Base-by-base conservation (phyloP, 2,329 filamentous ascomycete genomes). In the Ophiocordyceps camponoti-saundersi region DNA sequence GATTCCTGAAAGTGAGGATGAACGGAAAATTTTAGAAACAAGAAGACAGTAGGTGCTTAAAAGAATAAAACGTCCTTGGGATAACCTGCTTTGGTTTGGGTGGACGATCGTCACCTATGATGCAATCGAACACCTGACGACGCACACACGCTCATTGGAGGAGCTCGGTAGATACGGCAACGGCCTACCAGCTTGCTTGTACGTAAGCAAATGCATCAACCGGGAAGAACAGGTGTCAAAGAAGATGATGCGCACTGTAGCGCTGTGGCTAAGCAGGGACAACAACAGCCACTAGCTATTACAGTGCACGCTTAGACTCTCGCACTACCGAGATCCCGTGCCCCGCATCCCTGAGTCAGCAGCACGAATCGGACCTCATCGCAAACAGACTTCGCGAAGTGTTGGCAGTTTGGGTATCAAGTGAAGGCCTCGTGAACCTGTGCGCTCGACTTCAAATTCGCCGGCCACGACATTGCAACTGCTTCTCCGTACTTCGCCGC, bases 1-100 rank as follows among this genome's bases (percentile, higher is more conserved):
- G 47, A 39, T 23, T 48, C 48, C 52, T 45, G n/a, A 47, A 16
- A 18, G 16, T 39, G 36, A 18, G n/a, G 5, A 20, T 21, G 36
- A 40, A 40, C 15, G 18, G n/a, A 18, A 40, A 18, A 7, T 18
- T 7, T 40, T 11, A 21, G n/a, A 20, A 20, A 13, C 7, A 20
- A 8, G 36, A 18, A 12, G 18, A 18, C 15, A 40, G 36, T 29
- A 40, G 36, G 18, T 13, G 34, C 15, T 18, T 39, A 39, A 40
- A 40, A 39, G 36, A 20, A 10, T n/a, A 16, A 18, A 39, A 20
- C n/a, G 36, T 11, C 21, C 18, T 40, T 12, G 3, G 7, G 36
- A 18, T 20, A 40, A 40, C 6, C 36, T 20, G n/a, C n/a, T 18
- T 40, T 40, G 11, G 23, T 8, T 4, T 26, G 23, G 8, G 36